Evolutionary conservation across 1,284 basidiomycete genomes (phyloP).

Genomic region (Cystodermella granulosa): DNA sequence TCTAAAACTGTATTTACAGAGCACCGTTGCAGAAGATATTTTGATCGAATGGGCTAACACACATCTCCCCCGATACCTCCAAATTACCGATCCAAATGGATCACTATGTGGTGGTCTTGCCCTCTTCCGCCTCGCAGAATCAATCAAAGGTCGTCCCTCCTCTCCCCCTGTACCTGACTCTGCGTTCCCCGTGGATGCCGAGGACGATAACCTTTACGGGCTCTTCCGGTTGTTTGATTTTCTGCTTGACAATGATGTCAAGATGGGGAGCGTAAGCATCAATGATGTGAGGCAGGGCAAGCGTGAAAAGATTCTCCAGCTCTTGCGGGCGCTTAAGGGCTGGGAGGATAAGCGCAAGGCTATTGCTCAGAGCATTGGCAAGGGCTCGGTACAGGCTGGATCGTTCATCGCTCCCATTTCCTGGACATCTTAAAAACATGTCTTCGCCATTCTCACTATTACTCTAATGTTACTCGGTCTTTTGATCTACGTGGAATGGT

Average conservation of each 20-base stretch:
- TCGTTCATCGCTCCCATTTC: constrained; percentile 33
- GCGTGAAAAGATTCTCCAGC: constrained; percentile 69
- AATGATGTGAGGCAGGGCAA: constrained; percentile 82
- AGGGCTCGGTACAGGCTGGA: constrained; percentile 36
- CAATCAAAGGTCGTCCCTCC: constrained; percentile 63
- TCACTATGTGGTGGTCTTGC: constrained; percentile 63
- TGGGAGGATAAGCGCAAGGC: constrained; percentile 72
- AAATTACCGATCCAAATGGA: constrained; percentile 52
- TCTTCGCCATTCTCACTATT: too few species aligned
- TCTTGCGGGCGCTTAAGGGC: constrained; percentile 67
- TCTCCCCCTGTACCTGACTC: constrained; percentile 71
- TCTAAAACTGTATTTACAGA: constrained; percentile 9
- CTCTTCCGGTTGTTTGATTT: constrained; percentile 86
- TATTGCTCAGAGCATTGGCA: constrained; percentile 52
- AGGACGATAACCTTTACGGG: constrained; percentile 81
- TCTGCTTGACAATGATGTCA: constrained; percentile 80
- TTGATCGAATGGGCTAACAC: constrained; percentile 85
- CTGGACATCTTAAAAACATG: too few species aligned
- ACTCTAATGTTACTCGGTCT: too few species aligned
- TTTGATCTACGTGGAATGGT: too few species aligned
- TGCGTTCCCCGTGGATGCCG: constrained; percentile 63
- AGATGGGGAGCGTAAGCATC: constrained; percentile 84
- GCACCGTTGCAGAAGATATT: constrained; percentile 40
- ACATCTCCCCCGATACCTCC: constrained; percentile 65
- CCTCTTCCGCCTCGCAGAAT: constrained; percentile 71